Evolutionary conservation across 2,329 filamentous ascomycete species (phyloP).

Genomic region (Lecanicillium sp.): DNA sequence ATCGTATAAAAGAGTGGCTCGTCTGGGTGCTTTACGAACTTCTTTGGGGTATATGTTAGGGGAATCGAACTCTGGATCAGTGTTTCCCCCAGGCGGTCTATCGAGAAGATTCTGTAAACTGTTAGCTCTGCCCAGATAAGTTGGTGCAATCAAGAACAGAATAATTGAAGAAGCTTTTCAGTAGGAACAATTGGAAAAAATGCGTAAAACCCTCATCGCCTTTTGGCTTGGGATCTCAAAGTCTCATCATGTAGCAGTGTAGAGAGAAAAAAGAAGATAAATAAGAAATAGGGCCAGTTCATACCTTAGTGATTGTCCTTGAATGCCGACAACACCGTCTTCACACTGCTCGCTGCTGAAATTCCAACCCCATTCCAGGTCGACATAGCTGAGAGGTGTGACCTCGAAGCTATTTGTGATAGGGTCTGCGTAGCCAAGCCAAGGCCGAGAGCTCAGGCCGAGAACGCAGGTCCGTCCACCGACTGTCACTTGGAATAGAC

Average conservation of each 20-base stretch:
- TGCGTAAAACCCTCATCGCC: conserved; percentile 52
- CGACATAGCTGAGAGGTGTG: conserved; percentile 82
- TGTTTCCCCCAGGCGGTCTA: conserved; percentile 80
- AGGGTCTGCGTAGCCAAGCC: conserved; percentile 88
- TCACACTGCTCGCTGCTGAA: conserved; percentile 93
- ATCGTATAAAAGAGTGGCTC: conserved; percentile 89
- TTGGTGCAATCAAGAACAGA: conserved; percentile 15
- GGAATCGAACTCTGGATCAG: conserved; percentile 81
- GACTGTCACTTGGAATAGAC: conserved; percentile 85
- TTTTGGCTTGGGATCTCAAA: conserved; percentile 49
- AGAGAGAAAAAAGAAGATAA: conserved; percentile 26
- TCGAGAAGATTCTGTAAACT: conserved; percentile 69
- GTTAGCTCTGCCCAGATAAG: conserved; percentile 27
- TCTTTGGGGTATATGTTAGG: conserved; percentile 83
- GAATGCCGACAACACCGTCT: conserved; percentile 90
- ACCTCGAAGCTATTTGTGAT: conserved; percentile 85
- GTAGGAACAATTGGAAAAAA: conserved; percentile 93
- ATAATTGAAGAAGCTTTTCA: conserved; percentile 49
- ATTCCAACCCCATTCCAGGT: conserved; percentile 90
- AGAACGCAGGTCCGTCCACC: conserved; percentile 80
- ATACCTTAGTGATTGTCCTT: conserved; percentile 82
- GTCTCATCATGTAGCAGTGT: conserved; percentile 55
- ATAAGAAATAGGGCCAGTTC: conserved; percentile 20
- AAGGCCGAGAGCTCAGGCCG: conserved; percentile 87
- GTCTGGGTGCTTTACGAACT: conserved; percentile 81